Conservation (phyloP, 2,329 filamentous ascomycete species). For the Talaromyces rugulosus region DNA sequence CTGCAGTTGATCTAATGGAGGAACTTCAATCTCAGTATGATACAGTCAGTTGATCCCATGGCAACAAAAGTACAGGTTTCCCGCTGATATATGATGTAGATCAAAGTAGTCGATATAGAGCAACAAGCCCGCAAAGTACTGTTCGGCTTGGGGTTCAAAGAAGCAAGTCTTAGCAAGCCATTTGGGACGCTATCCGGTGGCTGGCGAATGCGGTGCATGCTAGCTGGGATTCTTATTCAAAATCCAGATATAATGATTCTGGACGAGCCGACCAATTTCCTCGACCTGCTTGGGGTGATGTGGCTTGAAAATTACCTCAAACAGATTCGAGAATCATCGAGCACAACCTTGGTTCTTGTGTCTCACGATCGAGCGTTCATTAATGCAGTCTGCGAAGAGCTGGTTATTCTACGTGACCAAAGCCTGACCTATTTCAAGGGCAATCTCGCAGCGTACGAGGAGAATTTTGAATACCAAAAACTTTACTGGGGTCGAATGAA, state of each 20-base stretch:
- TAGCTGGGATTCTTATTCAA: constrained; percentile 65
- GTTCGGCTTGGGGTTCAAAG: constrained; percentile 66
- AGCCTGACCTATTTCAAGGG: constrained; percentile 70
- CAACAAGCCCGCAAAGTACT: constrained; percentile 63
- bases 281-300: constrained; percentile 77
- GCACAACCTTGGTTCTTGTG: constrained; percentile 68
- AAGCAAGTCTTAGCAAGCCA: constrained; percentile 55
- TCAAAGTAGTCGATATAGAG: constrained; percentile 60
- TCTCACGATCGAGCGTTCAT: constrained; percentile 83
- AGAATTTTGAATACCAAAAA: constrained; percentile 60
- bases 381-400: constrained; percentile 68
- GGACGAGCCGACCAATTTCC: constrained; percentile 83
- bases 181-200: constrained; percentile 69
- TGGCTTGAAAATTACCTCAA: constrained; percentile 74
- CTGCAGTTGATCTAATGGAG: constrained; percentile 64
- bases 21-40: constrained; percentile 67
- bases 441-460: constrained; percentile 67
- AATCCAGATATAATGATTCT: constrained; percentile 74
- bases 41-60: constrained; percentile 36
- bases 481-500: constrained; percentile 69
- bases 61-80: neutral
- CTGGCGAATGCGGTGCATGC: constrained; percentile 66
- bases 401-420: constrained; percentile 71
- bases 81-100: constrained; percentile 20
- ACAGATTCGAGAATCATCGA: constrained; percentile 49